Conservation (phyloP, 371 early-diverging fungal genomes). For the Basidiobolus meristosporus region DNA sequence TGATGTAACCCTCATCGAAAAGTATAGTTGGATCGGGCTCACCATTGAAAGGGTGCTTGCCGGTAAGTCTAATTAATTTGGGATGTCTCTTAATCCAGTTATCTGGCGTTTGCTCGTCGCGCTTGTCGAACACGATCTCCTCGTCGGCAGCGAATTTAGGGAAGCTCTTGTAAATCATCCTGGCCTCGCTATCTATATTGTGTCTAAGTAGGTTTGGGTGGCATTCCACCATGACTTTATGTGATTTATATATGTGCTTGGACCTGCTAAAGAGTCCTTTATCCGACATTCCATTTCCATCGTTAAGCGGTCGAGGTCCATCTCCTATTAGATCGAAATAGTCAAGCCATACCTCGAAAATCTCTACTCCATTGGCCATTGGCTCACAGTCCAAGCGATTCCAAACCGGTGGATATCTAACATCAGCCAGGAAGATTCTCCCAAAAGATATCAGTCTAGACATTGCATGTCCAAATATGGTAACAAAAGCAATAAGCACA, state of each 20-base stretch:
- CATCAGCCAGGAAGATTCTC: no score
- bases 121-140: slow-evolving; percentile 5
- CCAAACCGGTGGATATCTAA: no score
- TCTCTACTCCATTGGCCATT: no score
- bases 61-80: slow-evolving; percentile 19
- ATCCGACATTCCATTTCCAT: no score
- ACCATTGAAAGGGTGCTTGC: slow-evolving; percentile 32
- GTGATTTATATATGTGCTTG: neutral
- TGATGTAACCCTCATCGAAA: slow-evolving; percentile 22
- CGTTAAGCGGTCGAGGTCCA: no score
- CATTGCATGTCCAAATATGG: no score
- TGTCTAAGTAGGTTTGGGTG: neutral
- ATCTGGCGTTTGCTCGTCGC: slow-evolving; percentile 23
- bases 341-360: no score
- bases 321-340: no score
- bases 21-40: slow-evolving; percentile 23
- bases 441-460: no score
- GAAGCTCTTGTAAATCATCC: neutral
- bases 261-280: neutral
- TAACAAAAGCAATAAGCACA: no score
- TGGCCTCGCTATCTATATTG: neutral
- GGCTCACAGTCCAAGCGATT: no score
- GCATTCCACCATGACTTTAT: neutral
- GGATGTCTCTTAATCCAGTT: slow-evolving; percentile 19
- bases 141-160: neutral